Base-by-base conservation (phyloP, 2,329 filamentous ascomycete species). In the Penicillium digitatum region DNA sequence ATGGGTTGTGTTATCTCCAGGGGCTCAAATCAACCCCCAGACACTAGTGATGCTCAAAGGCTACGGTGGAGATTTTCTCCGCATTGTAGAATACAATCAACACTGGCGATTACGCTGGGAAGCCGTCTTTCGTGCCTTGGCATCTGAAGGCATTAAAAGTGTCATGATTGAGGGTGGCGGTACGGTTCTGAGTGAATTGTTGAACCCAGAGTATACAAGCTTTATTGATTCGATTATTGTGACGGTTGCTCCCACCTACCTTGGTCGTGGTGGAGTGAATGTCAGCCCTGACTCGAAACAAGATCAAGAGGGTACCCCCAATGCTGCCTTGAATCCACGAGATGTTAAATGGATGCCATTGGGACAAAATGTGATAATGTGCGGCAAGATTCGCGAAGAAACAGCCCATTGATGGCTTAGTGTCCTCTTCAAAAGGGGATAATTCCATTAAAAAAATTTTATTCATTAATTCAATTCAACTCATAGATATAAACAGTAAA, bases 141-240 rank as follows among this genome's bases (percentile, higher is more conserved):
- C 72, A 27, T 70, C 69, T 1, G 79, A 88, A 62, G 85, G 85
- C 1, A 75, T 96, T 42, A 72, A 74, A 49, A 96, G 90, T 68
- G 79, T 96, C 55, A 96, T 96, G 93, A 81, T 97, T 46, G 93
- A 97, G 72, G 93, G 93, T 0, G 93, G 93, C 11, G 92, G 83
- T 0, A 78, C 80, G 11, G 85, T 96, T 32, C 90, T 97, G 69
- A 95, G 94, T 69, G 83, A 87, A 35, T 74, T 97, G 18, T 78
- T 97, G n/a, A 78, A 81, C 37, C 78, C 82, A 2, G 76, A 77
- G 27, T 83, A 85, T 64, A 77, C 83, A 16, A 64, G 70, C n/a
- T 75, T 91, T 9, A 79, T 95, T 39, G 82, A 90, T 67, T 87
- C 87, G 2, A 86, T 96, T 46, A 88, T 97, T 64, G 81, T 96